Evolutionary conservation across 106 monocot genomes (phyloP), one percentile per base, ranked within the genome.

Genomic region (Narthecium ossifragum): DNA sequence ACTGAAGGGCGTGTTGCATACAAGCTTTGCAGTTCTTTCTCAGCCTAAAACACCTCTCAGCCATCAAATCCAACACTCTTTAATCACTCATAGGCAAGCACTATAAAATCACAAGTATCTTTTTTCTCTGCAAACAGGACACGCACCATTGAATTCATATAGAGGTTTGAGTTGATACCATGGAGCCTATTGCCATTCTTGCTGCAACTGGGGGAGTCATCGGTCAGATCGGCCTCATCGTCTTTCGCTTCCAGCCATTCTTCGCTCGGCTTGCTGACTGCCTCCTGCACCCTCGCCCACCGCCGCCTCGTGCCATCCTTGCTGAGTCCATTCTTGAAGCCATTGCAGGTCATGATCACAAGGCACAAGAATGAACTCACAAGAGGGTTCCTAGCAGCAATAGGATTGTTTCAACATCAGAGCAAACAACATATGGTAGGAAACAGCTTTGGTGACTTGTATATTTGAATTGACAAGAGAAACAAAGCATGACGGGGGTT

Each of bases 271-370:
- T 76, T 25, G 36, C 70, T 41, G 76, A 76, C 28, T 76, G 76
- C 51, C 64, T 76, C 58, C 62, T 62, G 11, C 69, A 70, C 58
- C 76, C 76, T 11, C 76, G 76, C 5, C 69, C 69, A 1, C 76
- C 76, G 6, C 76, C 76, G 31, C 58, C 70, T 0, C 56, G 46
- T 3, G 57, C 69, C 23, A 34, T 64, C 69, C 69, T 70, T 8
- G 50, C 33, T 36, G 50, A 59, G 4, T 34, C 63, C 31, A 27
- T 75, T 1, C 3, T 33, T 17, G 45, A 26, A 7, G 75, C 75
- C 30, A 30, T 59, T 4, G 39, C 26, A 22, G 37, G 55, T 8
- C 30, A 10, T 13, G 2, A 27, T 8, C 55, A 55, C 55, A 28
- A 31, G 17, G 55, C n/a, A n/a, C n/a, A n/a, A n/a, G n/a, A n/a